Conservation (phyloP, 768 basidiomycete species). For the Baorangia bicolor region DNA sequence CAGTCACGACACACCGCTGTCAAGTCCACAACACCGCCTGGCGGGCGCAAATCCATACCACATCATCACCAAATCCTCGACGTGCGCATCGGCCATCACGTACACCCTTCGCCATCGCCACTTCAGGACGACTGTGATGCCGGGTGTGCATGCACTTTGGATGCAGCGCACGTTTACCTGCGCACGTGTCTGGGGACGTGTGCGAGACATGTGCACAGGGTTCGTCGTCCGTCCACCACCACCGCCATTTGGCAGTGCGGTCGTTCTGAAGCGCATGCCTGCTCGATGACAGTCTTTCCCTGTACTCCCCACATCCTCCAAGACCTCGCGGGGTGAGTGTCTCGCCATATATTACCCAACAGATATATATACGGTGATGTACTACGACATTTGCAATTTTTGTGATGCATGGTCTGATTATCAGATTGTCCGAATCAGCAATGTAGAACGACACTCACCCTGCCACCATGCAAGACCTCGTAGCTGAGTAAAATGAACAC, state of each 20-base stretch:
- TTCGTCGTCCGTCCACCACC: slow-evolving; percentile 1
- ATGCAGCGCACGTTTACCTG: slow-evolving; percentile 4
- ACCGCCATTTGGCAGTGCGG: too few relatives aligned
- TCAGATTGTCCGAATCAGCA: not conserved
- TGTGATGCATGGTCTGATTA: too few relatives aligned
- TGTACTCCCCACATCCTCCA: too few relatives aligned
- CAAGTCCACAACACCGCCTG: not conserved
- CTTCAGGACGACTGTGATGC: too few relatives aligned
- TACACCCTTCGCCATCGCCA: too few relatives aligned
- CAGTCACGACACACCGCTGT: not conserved
- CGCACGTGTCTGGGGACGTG: not conserved
- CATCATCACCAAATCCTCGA: too few relatives aligned
- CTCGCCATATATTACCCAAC: too few relatives aligned
- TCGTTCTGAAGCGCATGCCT: not conserved
- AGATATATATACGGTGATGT: too few relatives aligned
- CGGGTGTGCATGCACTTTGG: slow-evolving; percentile 19
- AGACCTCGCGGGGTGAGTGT: too few relatives aligned
- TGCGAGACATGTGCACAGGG: slow-evolving; percentile 13
- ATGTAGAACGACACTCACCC: slow-evolving; percentile 53
- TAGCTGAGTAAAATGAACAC: slow-evolving; percentile 91
- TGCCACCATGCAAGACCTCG: slow-evolving; percentile 88
- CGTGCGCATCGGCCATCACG: too few relatives aligned
- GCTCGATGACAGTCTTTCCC: too few relatives aligned
- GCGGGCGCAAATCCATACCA: not conserved
- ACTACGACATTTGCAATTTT: too few relatives aligned